Conservation (phyloP, 1,284 basidiomycete genomes). For the Cystodermella granulosa region DNA sequence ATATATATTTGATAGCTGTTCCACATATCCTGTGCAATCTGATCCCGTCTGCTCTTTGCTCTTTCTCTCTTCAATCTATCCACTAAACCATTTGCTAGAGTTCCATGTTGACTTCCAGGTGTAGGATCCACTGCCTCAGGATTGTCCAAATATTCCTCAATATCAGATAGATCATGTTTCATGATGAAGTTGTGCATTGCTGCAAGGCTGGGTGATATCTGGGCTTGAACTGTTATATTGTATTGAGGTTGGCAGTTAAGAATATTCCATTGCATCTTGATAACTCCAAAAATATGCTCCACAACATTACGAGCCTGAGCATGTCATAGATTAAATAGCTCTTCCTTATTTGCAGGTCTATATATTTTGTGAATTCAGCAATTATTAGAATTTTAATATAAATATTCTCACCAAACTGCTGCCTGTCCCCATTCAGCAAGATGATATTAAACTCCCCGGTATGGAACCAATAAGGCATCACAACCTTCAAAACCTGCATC, state of each 20-base stretch:
- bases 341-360: constrained; percentile 25
- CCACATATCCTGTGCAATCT: constrained; percentile 18
- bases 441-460: constrained; percentile 1
- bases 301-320: constrained; percentile 37
- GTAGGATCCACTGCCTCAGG: constrained; percentile 19
- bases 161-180: constrained; percentile 23
- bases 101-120: neutral
- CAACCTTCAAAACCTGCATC: constrained; percentile 6
- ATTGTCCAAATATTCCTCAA: constrained; percentile 21
- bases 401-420: neutral
- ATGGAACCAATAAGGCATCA: constrained; percentile 3
- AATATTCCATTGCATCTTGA: constrained; percentile 34
- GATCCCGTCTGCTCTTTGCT: constrained; percentile 5
- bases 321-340: constrained; percentile 43
- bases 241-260: constrained; percentile 26
- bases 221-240: constrained; percentile 28
- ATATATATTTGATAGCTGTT: constrained; percentile 9
- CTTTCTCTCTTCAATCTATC: neutral
- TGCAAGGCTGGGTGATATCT: constrained; percentile 26
- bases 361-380: neutral
- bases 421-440: constrained; percentile 5
- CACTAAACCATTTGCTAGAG: neutral
- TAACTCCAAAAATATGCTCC: constrained; percentile 42
- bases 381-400: neutral
- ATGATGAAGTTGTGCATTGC: constrained; percentile 41